Base-by-base conservation (phyloP, 1,284 basidiomycete species). In the Puccinia novopanici region DNA sequence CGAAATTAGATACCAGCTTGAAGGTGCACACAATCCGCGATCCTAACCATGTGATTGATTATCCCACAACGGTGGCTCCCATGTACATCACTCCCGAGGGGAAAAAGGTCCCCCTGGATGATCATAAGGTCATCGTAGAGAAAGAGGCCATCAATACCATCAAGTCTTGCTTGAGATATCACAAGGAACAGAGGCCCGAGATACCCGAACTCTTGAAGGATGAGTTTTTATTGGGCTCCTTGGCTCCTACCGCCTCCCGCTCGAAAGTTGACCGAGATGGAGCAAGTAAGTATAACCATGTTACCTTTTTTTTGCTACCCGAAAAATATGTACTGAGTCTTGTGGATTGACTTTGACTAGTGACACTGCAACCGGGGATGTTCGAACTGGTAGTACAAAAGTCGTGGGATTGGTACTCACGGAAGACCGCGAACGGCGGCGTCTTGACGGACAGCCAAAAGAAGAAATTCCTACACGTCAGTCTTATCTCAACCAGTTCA, bases 1-100 rank as follows among this genome's bases (percentile, higher is more conserved):
- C 92, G 81, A 88, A 94, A 17, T 91, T 92, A 0, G 92, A 95
- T 79, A 94, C 95, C 82, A 89, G 86, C 2, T 92, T 92, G 83
- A 95, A 95, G 87, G 92, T 95, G 90, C 91, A 91, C 83, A 91
- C 91, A 9, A 96, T 96, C 82, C 92, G 93, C 5, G 92, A 94
- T 86, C 87, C 88, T 9, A 86, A 87, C 4, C 88, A 93, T 83
- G 86, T 88, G 42, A 95, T 96, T 82, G 89, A 91, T 13, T 96
- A 91, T 84, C 91, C 92, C 0, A 89, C 90, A 52, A 89, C 89
- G 40, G 87, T 91, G 0, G 86, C 88, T 17, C 91, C 91, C 1
- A 87, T 88, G 9, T 86, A 89, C 27, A 88, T 78, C 27, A 65
- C 83, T 76, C 82, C 73, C 54, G 85, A 83, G 71, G 84, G 82